Base-by-base conservation (phyloP, 768 basidiomycete species). In the Tremella yokohamensis region DNA sequence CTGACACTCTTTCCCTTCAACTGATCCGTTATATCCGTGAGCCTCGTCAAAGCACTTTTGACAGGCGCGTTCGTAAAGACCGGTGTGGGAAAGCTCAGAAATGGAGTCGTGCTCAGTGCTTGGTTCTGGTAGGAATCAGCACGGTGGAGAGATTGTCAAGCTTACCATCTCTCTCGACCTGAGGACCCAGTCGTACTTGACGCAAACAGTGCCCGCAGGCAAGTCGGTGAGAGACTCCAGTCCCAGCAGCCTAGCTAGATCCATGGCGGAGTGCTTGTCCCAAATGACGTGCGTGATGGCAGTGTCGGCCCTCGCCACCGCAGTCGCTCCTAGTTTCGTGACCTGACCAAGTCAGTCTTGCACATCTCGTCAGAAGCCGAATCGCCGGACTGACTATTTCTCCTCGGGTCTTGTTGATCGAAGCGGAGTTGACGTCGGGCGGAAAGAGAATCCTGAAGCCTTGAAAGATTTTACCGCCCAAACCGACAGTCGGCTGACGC, bases 211-310 rank as follows among this genome's bases (percentile, higher is more conserved):
- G 1, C 64, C 64, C 9, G 54, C 50, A 7, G 70, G 68, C 13
- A 72, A 50, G 15, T 72, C 68, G 29, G 54, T 58, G 9, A 72
- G 40, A 15, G 57, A 24, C 13, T 64, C 52, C 11, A 72, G 37
- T 0, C 68, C 70, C 16, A 72, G 53, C 29, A 52, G 40, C n/a
- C 49, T 48, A n/a, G 60, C 56, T 15, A 72, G 40, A 19, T 50
- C 34, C 13, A 57, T 53, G 3, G 57, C 58, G 1, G 70, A 65
- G 8, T 44, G 40, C 11, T 54, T 50, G 37, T 72, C 68, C 34
- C 64, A 61, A 8, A 72, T 61, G 15, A 72, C 68, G 48, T 72
- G 68, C 3, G 68, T 69, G 44, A 69, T 62, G 22, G 68, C 62
- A n/a, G 65, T 72, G 37, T 72, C 68, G 4, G 68, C 65, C 34